Base-by-base conservation (phyloP, 305 asterid species). In the Fraxinus xanthoxyloides region DNA sequence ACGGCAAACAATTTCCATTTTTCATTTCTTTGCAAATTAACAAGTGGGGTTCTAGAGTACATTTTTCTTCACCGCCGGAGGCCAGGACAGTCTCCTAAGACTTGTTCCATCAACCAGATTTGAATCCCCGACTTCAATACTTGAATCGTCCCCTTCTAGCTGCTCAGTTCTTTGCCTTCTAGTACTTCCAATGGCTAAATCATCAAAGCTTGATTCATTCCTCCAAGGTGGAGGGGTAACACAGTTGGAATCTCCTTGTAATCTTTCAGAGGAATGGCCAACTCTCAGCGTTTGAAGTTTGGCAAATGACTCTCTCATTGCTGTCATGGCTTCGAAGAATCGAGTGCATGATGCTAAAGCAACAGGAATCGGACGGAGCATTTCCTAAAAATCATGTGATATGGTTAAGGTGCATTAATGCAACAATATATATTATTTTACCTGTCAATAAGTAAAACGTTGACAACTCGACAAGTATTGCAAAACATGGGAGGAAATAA, bases 341-440 rank as follows among this genome's bases (percentile, higher is more conserved):
- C 98, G 93, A 48, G 98, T 96, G 93, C 98, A 94, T 13, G 98
- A 96, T 77, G 98, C 99, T 86, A 94, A 84, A 35, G 99, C 99
- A 69, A 94, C 97, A 23, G 98, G 99, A 79, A 96, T 96, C 21
- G 98, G 99, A 54, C 97, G 95, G 26, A 94, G 97, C 98, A 96
- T 94, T 90, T 96, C 99, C 98, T 94, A 84, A 81, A 48, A 84
- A 48, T 35, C 28, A 69, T 56, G 35, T 40, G 72, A 67, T 24
- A 78, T 30, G 23, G 35, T 67, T 67, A 30, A 67, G 36, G 38
- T 28, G 19, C 36, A 24, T 8, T 26, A 67, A 67, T 67, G 34
- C 3, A 67, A 28, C 73, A 24, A 67, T 9, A 67, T 26, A 35
- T 36, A 3, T 67, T 63, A 28, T 10, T 12, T 67, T 67, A 35